phyloP scores from a whole-genome alignment of 225 moss, liverwort and hornwort species.

The Pleurozium schreberi region DNA sequence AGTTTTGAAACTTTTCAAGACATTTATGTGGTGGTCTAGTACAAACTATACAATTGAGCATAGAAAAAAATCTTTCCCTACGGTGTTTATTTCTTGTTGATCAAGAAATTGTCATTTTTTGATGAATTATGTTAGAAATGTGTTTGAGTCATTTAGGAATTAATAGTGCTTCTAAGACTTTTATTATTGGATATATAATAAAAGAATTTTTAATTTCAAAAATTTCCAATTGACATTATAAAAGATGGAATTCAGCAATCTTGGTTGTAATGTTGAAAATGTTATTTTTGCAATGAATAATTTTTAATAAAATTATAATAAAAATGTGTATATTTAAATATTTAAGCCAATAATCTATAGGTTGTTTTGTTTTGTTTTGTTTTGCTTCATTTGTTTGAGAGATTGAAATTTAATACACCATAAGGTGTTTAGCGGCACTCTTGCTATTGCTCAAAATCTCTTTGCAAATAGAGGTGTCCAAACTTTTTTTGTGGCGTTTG shows the following conservation, averaged over 20 bases:
- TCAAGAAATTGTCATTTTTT: accelerated
- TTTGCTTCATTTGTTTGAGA: too few relatives aligned
- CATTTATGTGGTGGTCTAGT: not conserved
- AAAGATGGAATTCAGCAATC: not conserved
- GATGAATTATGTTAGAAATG: not conserved
- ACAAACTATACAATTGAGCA: not conserved
- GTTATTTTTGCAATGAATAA: not conserved
- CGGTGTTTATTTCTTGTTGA: not conserved
- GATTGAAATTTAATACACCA: too few relatives aligned
- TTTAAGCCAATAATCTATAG: too few relatives aligned
- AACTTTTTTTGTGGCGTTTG: too few relatives aligned
- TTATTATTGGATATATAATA: not conserved
- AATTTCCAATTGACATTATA: not conserved
- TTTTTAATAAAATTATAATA: too few relatives aligned
- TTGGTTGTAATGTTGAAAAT: accelerated
- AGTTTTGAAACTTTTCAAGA: not conserved
- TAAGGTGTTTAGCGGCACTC: too few relatives aligned
- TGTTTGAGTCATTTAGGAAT: accelerated
- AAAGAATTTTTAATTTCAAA: not conserved
- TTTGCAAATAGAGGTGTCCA: too few relatives aligned
- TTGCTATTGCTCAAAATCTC: too few relatives aligned
- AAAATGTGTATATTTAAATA: too few relatives aligned
- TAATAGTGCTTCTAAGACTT: not conserved
- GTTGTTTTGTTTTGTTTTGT: too few relatives aligned
- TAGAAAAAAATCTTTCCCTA: not conserved